phyloP scores from a whole-genome alignment of 2,329 filamentous ascomycete genomes.

The Aspergillus nomiae region DNA sequence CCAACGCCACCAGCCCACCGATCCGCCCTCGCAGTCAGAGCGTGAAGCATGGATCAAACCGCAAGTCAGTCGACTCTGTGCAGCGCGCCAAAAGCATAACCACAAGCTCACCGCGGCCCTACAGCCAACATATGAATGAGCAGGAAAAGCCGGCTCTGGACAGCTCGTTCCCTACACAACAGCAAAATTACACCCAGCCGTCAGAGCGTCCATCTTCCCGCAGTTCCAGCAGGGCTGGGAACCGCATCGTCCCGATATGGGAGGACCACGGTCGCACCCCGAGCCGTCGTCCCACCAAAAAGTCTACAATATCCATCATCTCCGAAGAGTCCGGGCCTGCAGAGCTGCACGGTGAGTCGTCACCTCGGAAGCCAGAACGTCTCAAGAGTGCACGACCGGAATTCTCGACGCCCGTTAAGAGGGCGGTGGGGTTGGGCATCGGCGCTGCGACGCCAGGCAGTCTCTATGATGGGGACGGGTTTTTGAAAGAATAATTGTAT shows the following conservation, averaged over 20 bases:
- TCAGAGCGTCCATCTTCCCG: constrained; percentile 10
- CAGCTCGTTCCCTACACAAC: background rate
- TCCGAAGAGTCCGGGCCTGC: constrained; percentile 13
- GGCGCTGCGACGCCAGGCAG: constrained; percentile 46
- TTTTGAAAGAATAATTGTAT: constrained; percentile 36
- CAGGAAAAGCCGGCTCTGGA: background rate
- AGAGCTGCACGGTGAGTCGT: constrained; percentile 14
- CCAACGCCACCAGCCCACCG: constrained; percentile 8
- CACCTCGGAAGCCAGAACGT: background rate
- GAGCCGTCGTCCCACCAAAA: constrained; percentile 14
- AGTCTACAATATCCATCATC: constrained; percentile 17
- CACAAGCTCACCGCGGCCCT: constrained; percentile 13
- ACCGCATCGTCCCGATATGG: constrained; percentile 40
- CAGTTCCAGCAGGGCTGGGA: constrained; percentile 14
- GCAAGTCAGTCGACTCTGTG: constrained; percentile 31
- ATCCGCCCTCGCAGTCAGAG: constrained; percentile 13
- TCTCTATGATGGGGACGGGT: constrained; percentile 48
- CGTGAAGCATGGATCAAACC: constrained; percentile 22
- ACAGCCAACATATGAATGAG: constrained; percentile 13
- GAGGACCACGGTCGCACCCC: constrained; percentile 42
- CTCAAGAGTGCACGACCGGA: constrained; percentile 17
- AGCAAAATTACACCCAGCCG: background rate
- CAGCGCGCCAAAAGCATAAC: constrained; percentile 28
- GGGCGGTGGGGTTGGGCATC: constrained; percentile 31
- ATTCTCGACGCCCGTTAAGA: constrained; percentile 30